Conservation (phyloP, 2,329 filamentous ascomycete species). For the Apiospora hydei region DNA sequence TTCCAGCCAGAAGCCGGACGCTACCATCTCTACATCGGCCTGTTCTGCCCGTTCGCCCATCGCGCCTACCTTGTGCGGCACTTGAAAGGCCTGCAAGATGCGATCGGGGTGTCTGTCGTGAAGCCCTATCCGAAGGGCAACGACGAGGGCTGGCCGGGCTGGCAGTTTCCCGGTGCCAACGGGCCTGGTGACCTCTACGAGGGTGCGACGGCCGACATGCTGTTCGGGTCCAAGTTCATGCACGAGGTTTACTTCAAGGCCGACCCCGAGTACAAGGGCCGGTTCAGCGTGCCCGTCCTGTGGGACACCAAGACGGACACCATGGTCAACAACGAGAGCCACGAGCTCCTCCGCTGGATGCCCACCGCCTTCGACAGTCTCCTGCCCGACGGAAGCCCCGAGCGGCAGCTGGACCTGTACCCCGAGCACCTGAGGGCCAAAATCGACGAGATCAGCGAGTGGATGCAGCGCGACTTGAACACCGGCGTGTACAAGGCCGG, state of each 20-base stretch:
- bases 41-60: conserved; percentile 73
- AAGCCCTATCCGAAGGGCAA: conserved; percentile 73
- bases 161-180: conserved; percentile 60
- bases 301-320: conserved; percentile 66
- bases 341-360: conserved; percentile 64
- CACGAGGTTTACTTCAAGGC: conserved; percentile 69
- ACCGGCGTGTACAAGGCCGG: conserved; percentile 68
- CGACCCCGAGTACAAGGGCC: conserved; percentile 65
- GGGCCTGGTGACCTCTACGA: conserved; percentile 57
- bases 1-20: conserved; percentile 36
- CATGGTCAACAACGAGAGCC: conserved; percentile 68
- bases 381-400: conserved; percentile 46
- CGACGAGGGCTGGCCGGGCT: conserved; percentile 68
- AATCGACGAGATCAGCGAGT: conserved; percentile 61
- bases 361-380: conserved; percentile 62
- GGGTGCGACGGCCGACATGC: conserved; percentile 64
- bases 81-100: conserved; percentile 62
- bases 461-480: conserved; percentile 65
- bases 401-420: conserved; percentile 57
- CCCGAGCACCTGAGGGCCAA: conserved; percentile 52
- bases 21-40: conserved; percentile 48
- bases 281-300: conserved; percentile 66
- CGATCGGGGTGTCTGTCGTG: conserved; percentile 65
- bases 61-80: conserved; percentile 64
- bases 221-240: conserved; percentile 65